A percentile compares a stretch with the other conserved stretches of the same genome.
Conservation (phyloP, 164 flowering plant species). For the Aristolochia californica region DNA sequence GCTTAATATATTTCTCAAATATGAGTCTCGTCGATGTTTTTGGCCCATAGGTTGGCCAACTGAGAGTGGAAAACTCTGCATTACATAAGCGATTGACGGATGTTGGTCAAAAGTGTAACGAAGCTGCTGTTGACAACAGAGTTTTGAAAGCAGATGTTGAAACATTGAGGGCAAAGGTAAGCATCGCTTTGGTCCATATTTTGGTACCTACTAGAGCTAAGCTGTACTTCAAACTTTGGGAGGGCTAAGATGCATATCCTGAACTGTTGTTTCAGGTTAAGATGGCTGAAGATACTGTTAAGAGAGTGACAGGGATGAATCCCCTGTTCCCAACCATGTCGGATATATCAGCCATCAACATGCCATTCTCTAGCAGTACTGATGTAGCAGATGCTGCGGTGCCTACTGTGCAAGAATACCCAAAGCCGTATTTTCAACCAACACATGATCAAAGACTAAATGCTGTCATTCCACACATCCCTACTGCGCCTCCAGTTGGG, state of each 20-base stretch:
- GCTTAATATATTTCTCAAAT: neutral
- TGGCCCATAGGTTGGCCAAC: constrained; percentile 53
- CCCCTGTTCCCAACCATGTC: constrained; percentile 58
- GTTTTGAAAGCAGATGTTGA: constrained; percentile 96
- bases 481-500: constrained; percentile 23
- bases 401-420: constrained; percentile 47
- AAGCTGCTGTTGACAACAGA: constrained; percentile 93
- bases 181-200: neutral
- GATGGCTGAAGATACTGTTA: constrained; percentile 87
- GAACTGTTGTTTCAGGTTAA: constrained; percentile 48
- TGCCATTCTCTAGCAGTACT: constrained; percentile 48
- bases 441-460: constrained; percentile 25
- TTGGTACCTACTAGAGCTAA: neutral
- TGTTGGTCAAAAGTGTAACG: constrained; percentile 65
- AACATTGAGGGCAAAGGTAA: constrained; percentile 93
- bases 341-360: constrained; percentile 40
- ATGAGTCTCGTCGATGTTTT: constrained; percentile 2
- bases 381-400: constrained; percentile 63
- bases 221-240: neutral
- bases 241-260: too few species aligned
- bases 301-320: constrained; percentile 70
- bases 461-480: constrained; percentile 26
- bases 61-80: constrained; percentile 68
- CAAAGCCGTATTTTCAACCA: constrained; percentile 35
- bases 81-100: constrained; percentile 64